These are phyloP conservation scores for Floccularia luteovirens DNA, from an alignment of 768 basidiomycete genomes.

Conservation along the genomic window DNA sequence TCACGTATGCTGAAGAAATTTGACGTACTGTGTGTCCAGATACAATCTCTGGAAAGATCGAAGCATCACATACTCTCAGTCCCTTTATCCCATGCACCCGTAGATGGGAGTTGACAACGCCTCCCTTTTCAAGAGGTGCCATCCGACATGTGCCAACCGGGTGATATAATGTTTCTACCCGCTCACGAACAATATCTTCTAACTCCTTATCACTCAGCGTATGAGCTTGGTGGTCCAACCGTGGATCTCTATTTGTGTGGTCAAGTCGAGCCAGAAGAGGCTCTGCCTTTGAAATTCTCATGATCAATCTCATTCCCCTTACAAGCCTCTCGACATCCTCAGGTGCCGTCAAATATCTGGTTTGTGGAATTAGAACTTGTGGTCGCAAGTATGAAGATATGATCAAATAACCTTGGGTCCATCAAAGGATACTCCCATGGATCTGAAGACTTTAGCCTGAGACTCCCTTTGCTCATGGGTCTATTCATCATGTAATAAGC, in stretches of 20 bases:
- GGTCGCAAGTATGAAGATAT: not conserved
- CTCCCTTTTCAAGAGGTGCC: constrained; percentile 28
- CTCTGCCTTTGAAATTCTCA: constrained; percentile 26
- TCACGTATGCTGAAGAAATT: no score
- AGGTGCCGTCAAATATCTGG: constrained; percentile 27
- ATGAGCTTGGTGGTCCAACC: constrained; percentile 27
- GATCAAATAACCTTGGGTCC: constrained; percentile 24
- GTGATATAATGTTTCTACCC: constrained; percentile 40
- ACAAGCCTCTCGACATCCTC: constrained; percentile 30
- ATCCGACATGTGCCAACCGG: constrained; percentile 37
- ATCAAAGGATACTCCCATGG: constrained; percentile 28
- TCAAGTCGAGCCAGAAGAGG: constrained; percentile 25
- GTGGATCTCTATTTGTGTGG: constrained; percentile 15
- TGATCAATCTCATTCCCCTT: constrained; percentile 25
- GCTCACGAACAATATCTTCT: constrained; percentile 26
- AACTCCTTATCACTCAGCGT: constrained; percentile 29
- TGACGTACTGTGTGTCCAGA: constrained; percentile 30
- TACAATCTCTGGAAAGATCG: constrained; percentile 30
- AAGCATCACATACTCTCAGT: constrained; percentile 34
- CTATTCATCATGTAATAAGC: constrained; percentile 11
- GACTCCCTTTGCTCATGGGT: constrained; percentile 28
- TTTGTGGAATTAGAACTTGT: not conserved
- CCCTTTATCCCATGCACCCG: constrained; percentile 36
- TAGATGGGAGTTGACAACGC: constrained; percentile 36
- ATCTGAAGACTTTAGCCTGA: constrained; percentile 25